phyloP scores from a whole-genome alignment of 2,329 filamentous ascomycete species.

The Aspergillus sp. region DNA sequence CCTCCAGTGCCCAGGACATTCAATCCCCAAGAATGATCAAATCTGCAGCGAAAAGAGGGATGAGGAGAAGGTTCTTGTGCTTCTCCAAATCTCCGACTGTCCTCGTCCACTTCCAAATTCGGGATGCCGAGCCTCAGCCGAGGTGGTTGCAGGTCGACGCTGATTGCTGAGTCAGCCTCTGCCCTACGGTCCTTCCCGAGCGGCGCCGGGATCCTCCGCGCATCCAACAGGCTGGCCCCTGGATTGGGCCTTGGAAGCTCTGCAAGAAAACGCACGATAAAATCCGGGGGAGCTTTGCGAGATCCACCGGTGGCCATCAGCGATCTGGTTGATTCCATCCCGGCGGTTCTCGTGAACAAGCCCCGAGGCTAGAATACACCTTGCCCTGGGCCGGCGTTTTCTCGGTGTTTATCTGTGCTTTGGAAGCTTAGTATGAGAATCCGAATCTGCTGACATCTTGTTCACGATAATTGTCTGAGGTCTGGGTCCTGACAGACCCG shows the following conservation, averaged over 20 bases:
- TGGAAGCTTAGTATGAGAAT: background rate
- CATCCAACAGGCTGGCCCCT: background rate
- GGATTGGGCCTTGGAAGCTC: background rate
- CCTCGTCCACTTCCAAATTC: background rate
- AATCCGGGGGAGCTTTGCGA: constrained; percentile 8
- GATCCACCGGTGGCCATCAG: background rate
- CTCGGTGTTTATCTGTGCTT: background rate
- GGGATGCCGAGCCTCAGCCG: background rate
- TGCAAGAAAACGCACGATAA: background rate
- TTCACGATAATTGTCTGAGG: background rate
- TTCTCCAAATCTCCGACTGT: background rate
- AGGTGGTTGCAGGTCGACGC: no score
- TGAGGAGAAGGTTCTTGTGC: background rate
- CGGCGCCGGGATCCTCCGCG: constrained; percentile 15
- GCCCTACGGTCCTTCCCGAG: constrained; percentile 11
- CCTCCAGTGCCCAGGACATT: background rate
- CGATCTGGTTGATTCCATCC: constrained; percentile 5
- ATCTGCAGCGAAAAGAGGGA: background rate
- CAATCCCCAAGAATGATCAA: background rate
- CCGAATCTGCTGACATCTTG: background rate
- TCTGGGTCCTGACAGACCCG: background rate
- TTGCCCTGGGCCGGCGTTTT: background rate
- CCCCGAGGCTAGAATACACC: background rate
- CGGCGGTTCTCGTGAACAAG: background rate
- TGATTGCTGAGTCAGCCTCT: constrained; percentile 10